Percentiles rank a stretch among this genome's conserved stretches.
These are phyloP conservation scores for Quercus tomentella DNA, from an alignment of 331 rosid species.

Conservation along the genomic window DNA sequence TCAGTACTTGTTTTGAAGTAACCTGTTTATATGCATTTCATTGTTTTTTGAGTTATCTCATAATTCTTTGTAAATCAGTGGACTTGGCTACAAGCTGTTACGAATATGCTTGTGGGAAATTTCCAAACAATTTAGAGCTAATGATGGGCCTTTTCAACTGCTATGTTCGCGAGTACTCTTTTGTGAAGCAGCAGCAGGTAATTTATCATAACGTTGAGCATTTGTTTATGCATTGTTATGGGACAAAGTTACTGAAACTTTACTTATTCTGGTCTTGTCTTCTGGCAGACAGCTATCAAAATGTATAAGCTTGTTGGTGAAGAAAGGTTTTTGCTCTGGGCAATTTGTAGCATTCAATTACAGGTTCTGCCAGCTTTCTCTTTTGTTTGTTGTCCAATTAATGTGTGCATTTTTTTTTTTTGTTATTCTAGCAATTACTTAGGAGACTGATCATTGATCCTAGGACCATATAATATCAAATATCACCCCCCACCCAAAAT, in stretches of 20 bases:
- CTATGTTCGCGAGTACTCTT: constrained; percentile 91
- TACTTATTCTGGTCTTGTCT: neutral
- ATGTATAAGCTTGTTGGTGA: constrained; percentile 94
- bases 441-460: neutral
- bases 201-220: neutral
- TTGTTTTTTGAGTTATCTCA: constrained; percentile 13
- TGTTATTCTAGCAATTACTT: neutral
- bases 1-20: constrained; percentile 30
- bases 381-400: neutral
- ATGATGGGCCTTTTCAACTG: constrained; percentile 99
- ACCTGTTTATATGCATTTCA: constrained; percentile 10
- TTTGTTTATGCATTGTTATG: neutral
- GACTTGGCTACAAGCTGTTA: constrained; percentile 89
- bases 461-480: neutral
- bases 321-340: constrained; percentile 95
- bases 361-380: constrained; percentile 57
- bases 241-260: neutral
- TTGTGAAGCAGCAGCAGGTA: constrained; percentile 99
- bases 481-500: neutral
- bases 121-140: constrained; percentile 69
- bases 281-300: constrained; percentile 90
- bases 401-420: neutral
- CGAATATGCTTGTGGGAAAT: constrained; percentile 81
- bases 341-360: constrained; percentile 95
- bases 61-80: constrained; percentile 49